A percentile compares a stretch with the other conserved stretches of the same genome.
Evolutionary conservation across 2,329 filamentous ascomycete genomes (phyloP).

Genomic region (Curvularia verruculosa): DNA sequence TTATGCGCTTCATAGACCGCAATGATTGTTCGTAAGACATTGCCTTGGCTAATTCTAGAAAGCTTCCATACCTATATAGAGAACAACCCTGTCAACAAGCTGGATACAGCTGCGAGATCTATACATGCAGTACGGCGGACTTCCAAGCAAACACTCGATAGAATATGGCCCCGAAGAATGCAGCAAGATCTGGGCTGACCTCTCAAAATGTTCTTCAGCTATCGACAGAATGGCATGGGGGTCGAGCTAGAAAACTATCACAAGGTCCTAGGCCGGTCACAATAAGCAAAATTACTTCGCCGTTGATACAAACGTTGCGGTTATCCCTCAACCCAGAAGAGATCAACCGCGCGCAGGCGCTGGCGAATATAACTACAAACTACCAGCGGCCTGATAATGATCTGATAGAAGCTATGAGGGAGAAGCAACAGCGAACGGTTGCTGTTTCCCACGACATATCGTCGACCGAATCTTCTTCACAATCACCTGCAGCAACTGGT

Average conservation of each 20-base stretch:
- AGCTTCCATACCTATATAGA: neutral
- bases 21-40: neutral
- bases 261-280: neutral
- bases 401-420: neutral
- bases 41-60: neutral
- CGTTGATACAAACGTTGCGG: neutral
- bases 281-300: neutral
- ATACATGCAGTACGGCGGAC: no score
- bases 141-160: neutral
- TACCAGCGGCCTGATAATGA: conserved; percentile 7
- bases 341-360: neutral
- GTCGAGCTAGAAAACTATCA: neutral
- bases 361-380: conserved; percentile 4
- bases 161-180: neutral
- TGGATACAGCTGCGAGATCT: neutral
- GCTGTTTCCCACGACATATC: neutral
- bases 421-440: neutral
- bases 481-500: neutral
- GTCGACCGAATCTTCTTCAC: neutral
- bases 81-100: neutral
- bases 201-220: neutral
- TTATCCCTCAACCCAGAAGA: neutral
- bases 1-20: neutral
- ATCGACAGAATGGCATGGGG: no score
- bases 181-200: neutral